These are phyloP conservation scores for Potentilla sterilis DNA, from an alignment of 306 rosid species.

Conservation along the genomic window DNA sequence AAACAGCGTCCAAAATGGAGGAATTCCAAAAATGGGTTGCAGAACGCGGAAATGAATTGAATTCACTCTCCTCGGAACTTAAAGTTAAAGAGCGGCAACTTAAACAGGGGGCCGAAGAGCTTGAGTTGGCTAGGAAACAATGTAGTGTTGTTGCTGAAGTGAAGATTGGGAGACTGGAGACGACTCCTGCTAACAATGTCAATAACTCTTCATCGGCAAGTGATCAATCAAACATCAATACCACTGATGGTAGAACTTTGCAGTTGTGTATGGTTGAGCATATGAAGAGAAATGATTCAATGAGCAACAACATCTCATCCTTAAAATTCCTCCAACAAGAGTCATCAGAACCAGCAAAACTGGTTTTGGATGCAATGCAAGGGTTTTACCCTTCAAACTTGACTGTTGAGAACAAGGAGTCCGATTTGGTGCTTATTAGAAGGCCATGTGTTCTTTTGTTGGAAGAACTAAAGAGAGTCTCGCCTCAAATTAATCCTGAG, in stretches of 20 bases:
- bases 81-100: background rate
- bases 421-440: constrained; percentile 26
- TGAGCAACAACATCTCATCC: constrained; percentile 16
- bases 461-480: constrained; percentile 31
- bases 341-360: constrained; percentile 36
- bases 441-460: constrained; percentile 44
- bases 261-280: background rate
- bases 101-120: background rate
- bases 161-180: background rate
- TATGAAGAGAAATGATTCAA: constrained; percentile 32
- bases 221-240: background rate
- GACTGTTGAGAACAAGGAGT: constrained; percentile 14
- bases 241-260: constrained; percentile 16
- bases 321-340: constrained; percentile 24
- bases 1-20: background rate
- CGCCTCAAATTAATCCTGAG: constrained; percentile 32
- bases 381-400: constrained; percentile 35
- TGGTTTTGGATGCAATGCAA: constrained; percentile 47
- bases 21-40: background rate
- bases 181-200: background rate
- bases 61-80: background rate
- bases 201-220: background rate
- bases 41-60: background rate
- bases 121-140: background rate
- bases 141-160: constrained; percentile 11